Percentiles rank a stretch among this genome's conserved stretches.
Evolutionary conservation across 139 green algal genomes (phyloP).

Genomic region (Coccomyxa sp.): DNA sequence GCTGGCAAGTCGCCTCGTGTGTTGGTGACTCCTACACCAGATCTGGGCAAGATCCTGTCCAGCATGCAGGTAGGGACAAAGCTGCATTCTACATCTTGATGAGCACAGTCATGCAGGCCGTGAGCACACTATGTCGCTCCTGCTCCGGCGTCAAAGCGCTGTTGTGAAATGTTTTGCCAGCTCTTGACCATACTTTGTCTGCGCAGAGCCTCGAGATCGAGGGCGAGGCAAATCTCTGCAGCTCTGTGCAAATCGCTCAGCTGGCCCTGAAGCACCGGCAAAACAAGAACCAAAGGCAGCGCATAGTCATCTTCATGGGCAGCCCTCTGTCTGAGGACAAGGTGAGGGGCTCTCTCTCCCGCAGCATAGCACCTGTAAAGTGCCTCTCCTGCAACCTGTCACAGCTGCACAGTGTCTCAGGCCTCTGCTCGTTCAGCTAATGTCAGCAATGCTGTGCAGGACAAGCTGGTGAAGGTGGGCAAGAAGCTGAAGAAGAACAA

Average conservation of each 20-base stretch:
- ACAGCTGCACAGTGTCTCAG: too few species aligned
- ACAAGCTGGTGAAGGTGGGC: conserved; percentile 89
- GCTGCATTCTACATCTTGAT: neutral
- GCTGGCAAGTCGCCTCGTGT: conserved; percentile 88
- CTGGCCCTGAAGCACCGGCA: conserved; percentile 97
- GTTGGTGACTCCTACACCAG: conserved; percentile 93
- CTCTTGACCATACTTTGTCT: conserved; percentile 8
- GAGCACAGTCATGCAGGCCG: neutral
- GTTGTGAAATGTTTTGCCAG: neutral
- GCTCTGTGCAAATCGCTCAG: conserved; percentile 93
- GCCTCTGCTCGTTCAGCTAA: too few species aligned
- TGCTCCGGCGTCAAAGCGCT: neutral
- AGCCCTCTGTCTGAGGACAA: conserved; percentile 85
- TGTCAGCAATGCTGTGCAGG: too few species aligned
- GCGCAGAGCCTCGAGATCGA: conserved; percentile 80
- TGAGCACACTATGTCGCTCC: neutral
- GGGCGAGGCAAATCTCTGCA: conserved; percentile 73
- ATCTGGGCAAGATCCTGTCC: conserved; percentile 95
- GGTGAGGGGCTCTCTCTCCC: conserved; percentile 37
- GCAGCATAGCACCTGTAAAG: too few species aligned
- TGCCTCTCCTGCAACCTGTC: too few species aligned
- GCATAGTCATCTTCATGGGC: conserved; percentile 95
- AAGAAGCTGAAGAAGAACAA: conserved; percentile 99
- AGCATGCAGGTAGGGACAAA: neutral
- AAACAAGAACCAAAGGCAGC: conserved; percentile 99